Conservation (phyloP, 805 yeast genomes). For the Wickerhamiella sergipiensis region DNA sequence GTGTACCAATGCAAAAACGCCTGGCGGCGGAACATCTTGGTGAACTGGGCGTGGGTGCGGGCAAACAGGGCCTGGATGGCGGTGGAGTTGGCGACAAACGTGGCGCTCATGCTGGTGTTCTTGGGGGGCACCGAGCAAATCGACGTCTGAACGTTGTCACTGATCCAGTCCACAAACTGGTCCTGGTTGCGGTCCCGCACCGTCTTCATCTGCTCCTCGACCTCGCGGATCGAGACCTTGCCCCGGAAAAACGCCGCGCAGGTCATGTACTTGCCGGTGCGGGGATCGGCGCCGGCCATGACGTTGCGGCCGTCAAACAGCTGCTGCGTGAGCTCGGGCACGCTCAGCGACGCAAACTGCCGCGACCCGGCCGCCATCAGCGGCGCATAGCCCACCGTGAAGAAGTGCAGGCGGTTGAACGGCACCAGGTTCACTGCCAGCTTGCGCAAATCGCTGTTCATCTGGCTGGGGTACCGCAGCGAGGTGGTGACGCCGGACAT, state of each 20-base stretch:
- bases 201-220: slow-evolving; percentile 82
- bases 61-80: slow-evolving; percentile 83
- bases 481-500: slow-evolving; percentile 95
- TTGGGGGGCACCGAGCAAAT: slow-evolving; percentile 84
- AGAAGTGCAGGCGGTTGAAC: slow-evolving; percentile 88
- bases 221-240: slow-evolving; percentile 82
- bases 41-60: slow-evolving; percentile 80
- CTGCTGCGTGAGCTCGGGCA: slow-evolving; percentile 87
- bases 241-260: slow-evolving; percentile 94
- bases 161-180: slow-evolving; percentile 91
- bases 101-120: slow-evolving; percentile 78
- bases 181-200: slow-evolving; percentile 71
- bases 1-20: slow-evolving; percentile 97
- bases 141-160: slow-evolving; percentile 88
- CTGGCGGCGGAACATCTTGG: slow-evolving; percentile 84
- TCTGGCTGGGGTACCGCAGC: slow-evolving; percentile 87
- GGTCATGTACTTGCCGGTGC: slow-evolving; percentile 80
- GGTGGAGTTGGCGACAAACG: slow-evolving; percentile 86
- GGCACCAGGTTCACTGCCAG: slow-evolving; percentile 91
- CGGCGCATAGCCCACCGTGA: slow-evolving; percentile 93
- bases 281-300: slow-evolving; percentile 94
- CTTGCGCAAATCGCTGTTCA: slow-evolving; percentile 83
- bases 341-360: slow-evolving; percentile 71
- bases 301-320: slow-evolving; percentile 83
- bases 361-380: slow-evolving; percentile 68